Conservation (phyloP, 352 stramenopile genomes). For the Phytopythium oedochilum region DNA sequence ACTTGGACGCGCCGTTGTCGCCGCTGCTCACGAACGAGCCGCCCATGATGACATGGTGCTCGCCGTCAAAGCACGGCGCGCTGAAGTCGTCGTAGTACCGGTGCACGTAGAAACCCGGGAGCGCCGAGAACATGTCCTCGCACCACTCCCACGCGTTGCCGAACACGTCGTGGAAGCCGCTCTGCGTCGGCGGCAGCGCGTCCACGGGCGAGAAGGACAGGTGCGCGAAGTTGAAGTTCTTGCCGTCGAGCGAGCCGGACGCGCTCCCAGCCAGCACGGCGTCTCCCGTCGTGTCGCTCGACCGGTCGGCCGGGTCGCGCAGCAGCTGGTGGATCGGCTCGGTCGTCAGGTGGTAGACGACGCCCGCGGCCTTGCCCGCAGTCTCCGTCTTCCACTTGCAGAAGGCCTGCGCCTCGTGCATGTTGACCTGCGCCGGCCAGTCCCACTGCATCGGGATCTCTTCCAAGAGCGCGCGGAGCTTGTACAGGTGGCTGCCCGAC, state of each 20-base stretch:
- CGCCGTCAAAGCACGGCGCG: slow-evolving; percentile 96
- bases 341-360: slow-evolving; percentile 88
- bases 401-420: slow-evolving; percentile 94
- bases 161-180: slow-evolving; percentile 91
- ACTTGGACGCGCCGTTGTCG: slow-evolving; percentile 93
- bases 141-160: slow-evolving; percentile 97
- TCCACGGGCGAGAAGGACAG: slow-evolving; percentile 91
- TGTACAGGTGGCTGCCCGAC: slow-evolving; percentile 92
- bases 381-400: slow-evolving; percentile 74
- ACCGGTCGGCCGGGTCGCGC: slow-evolving; percentile 57
- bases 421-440: slow-evolving; percentile 95
- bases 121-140: slow-evolving; percentile 93
- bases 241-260: slow-evolving; percentile 41
- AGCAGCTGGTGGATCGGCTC: slow-evolving; percentile 93
- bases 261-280: slow-evolving; percentile 67
- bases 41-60: slow-evolving; percentile 96
- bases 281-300: slow-evolving; percentile 40
- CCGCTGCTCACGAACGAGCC: slow-evolving; percentile 94
- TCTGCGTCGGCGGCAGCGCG: slow-evolving; percentile 51
- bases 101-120: slow-evolving; percentile 90
- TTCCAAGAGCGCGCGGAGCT: slow-evolving; percentile 91
- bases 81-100: slow-evolving; percentile 97
- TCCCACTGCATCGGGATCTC: slow-evolving; percentile 92
- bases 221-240: slow-evolving; percentile 93
- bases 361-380: slow-evolving; percentile 40